Percentiles rank a stretch among this genome's conserved stretches.
These are phyloP conservation scores for Penicillium sp. DNA, from an alignment of 2,329 filamentous ascomycete species.

Conservation along the genomic window DNA sequence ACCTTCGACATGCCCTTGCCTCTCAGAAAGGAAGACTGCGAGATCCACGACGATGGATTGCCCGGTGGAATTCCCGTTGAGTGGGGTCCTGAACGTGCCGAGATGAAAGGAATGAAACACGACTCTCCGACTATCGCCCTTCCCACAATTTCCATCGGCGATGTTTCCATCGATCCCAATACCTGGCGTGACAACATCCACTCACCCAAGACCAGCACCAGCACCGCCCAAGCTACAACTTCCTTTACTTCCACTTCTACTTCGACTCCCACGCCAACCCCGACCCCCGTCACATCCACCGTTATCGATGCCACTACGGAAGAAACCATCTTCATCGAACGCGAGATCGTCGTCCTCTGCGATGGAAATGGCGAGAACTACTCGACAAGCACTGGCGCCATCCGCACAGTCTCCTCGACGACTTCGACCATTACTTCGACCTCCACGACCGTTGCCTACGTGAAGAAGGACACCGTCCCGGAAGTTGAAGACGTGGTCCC, in stretches of 20 bases:
- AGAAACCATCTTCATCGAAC: constrained; percentile 32
- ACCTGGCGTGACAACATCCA: constrained; percentile 8
- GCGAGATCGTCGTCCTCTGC: constrained; percentile 30
- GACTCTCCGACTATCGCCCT: not conserved
- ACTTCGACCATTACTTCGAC: constrained; percentile 24
- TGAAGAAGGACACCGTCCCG: constrained; percentile 17
- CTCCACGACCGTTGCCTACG: constrained; percentile 27
- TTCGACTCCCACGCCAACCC: constrained; percentile 22
- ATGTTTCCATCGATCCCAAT: constrained; percentile 4
- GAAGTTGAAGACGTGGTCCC: constrained; percentile 16
- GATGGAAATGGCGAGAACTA: constrained; percentile 26
- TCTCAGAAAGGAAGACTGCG: constrained; percentile 60
- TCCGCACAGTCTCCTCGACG: constrained; percentile 27
- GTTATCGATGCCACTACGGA: constrained; percentile 24
- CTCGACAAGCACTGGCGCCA: constrained; percentile 26
- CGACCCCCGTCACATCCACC: constrained; percentile 29
- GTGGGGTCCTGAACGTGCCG: constrained; percentile 45
- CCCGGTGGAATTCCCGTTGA: constrained; percentile 62
- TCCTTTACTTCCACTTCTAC: constrained; percentile 13
- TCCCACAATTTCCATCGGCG: constrained; percentile 12
- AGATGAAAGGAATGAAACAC: constrained; percentile 7
- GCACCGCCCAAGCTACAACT: constrained; percentile 9
- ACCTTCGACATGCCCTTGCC: constrained; percentile 57
- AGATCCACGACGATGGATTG: constrained; percentile 57
- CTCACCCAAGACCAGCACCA: not conserved